These are phyloP conservation scores for Ceratocystis colombiana DNA, from an alignment of 2,329 filamentous ascomycete genomes.

Conservation along the genomic window DNA sequence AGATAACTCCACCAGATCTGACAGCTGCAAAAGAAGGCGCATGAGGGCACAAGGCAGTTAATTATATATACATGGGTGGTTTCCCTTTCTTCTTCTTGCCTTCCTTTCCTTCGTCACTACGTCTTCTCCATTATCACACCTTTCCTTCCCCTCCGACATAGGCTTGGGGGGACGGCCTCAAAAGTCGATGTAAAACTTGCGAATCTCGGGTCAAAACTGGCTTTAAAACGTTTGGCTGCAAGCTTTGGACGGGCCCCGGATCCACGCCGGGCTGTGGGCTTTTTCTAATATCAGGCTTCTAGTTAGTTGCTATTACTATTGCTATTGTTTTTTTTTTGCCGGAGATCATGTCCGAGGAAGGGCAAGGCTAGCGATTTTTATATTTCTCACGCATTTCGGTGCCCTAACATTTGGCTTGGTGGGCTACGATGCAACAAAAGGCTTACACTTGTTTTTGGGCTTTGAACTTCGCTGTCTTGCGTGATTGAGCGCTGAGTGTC, in stretches of 20 bases:
- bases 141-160: neutral
- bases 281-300: neutral
- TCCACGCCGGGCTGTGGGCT: neutral
- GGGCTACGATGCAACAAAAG: too few species aligned
- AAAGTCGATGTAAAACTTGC: neutral
- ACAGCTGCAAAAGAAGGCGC: neutral
- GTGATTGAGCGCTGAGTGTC: too few species aligned
- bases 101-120: neutral
- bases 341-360: constrained; percentile 16
- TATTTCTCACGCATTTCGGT: neutral
- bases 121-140: neutral
- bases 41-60: neutral
- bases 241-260: constrained; percentile 2
- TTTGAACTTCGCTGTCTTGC: too few species aligned
- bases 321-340: neutral
- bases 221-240: neutral
- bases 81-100: neutral
- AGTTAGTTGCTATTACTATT: neutral
- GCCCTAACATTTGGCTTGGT: neutral
- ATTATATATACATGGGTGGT: neutral
- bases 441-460: too few species aligned
- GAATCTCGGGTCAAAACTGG: neutral
- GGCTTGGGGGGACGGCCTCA: neutral
- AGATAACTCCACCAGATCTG: neutral
- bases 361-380: neutral